A percentile compares a stretch with the other conserved stretches of the same genome.
Evolutionary conservation across 2,329 filamentous ascomycete species (phyloP).

Genomic region (Zopfia rhizophila): DNA sequence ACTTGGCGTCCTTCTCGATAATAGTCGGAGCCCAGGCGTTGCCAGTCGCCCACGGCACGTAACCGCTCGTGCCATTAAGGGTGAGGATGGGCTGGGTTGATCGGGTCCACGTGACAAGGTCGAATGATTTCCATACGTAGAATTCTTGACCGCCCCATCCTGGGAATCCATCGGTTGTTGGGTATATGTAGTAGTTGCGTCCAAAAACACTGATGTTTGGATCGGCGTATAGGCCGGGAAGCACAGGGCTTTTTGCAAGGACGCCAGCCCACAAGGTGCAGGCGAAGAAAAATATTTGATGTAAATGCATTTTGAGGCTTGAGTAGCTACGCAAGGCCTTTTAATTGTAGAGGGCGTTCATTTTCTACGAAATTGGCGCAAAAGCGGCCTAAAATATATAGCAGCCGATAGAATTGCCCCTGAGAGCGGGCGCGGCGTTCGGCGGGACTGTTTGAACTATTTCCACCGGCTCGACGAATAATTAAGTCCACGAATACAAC

Average conservation of each 20-base stretch:
- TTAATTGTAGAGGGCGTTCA: too few species aligned
- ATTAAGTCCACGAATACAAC: conserved; percentile 6
- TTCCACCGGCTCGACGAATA: too few species aligned
- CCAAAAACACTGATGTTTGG: conserved; percentile 41
- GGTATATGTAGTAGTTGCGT: conserved; percentile 38
- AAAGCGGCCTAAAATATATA: too few species aligned
- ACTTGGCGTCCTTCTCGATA: conserved; percentile 32
- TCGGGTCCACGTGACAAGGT: conserved; percentile 39
- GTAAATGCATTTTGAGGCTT: conserved; percentile 18
- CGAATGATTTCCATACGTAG: conserved; percentile 39
- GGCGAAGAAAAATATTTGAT: conserved; percentile 10
- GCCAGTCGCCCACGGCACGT: conserved; percentile 40
- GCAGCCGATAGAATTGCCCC: too few species aligned
- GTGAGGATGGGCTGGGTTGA: conserved; percentile 34
- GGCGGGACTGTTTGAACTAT: too few species aligned
- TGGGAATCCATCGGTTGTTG: conserved; percentile 38
- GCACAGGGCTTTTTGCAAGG: conserved; percentile 28
- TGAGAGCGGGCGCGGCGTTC: too few species aligned
- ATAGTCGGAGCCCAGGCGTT: conserved; percentile 43
- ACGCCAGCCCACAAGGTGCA: conserved; percentile 17
- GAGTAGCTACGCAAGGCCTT: too few species aligned
- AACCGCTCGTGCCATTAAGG: conserved; percentile 38
- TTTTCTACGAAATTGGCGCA: too few species aligned
- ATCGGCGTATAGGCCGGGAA: conserved; percentile 38
- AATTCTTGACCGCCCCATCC: conserved; percentile 41